Evolutionary conservation across 805 yeast genomes (phyloP).

Genomic region (Geotrichum ghanense): DNA sequence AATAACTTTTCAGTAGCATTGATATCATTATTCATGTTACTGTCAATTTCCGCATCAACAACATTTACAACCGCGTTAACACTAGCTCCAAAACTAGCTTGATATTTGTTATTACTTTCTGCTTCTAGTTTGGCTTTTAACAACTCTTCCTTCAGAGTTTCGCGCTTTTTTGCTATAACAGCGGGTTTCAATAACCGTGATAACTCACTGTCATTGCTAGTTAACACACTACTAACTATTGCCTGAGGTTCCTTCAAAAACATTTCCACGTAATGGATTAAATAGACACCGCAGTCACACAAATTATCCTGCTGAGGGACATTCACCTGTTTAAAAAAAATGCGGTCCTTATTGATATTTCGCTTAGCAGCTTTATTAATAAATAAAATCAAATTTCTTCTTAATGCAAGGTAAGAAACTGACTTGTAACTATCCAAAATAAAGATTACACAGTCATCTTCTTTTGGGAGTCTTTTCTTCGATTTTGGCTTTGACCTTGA

Average conservation of each 20-base stretch:
- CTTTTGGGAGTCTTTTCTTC: not conserved
- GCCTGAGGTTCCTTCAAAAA: conserved; percentile 19
- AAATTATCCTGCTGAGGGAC: conserved; percentile 82
- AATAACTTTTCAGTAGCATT: not conserved
- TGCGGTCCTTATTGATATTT: conserved; percentile 33
- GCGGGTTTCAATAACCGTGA: not conserved
- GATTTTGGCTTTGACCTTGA: not conserved
- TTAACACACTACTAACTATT: not conserved
- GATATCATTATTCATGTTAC: not conserved
- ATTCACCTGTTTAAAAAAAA: conserved; percentile 37
- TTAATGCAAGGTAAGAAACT: not conserved
- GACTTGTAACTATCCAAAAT: conserved; percentile 40
- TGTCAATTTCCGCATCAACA: not conserved
- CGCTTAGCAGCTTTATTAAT: conserved; percentile 54
- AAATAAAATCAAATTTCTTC: conserved; percentile 35
- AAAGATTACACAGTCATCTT: conserved; percentile 84
- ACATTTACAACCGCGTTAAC: not conserved
- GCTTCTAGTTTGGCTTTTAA: not conserved
- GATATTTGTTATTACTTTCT: not conserved
- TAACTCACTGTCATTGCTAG: not conserved
- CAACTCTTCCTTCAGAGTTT: not conserved
- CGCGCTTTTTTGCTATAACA: not conserved
- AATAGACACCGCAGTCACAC: conserved; percentile 92
- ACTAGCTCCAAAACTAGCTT: not conserved
- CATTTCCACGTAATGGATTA: conserved; percentile 40